Base-by-base conservation (phyloP, 2,329 filamentous ascomycete genomes). In the Nannizzia gypsea region DNA sequence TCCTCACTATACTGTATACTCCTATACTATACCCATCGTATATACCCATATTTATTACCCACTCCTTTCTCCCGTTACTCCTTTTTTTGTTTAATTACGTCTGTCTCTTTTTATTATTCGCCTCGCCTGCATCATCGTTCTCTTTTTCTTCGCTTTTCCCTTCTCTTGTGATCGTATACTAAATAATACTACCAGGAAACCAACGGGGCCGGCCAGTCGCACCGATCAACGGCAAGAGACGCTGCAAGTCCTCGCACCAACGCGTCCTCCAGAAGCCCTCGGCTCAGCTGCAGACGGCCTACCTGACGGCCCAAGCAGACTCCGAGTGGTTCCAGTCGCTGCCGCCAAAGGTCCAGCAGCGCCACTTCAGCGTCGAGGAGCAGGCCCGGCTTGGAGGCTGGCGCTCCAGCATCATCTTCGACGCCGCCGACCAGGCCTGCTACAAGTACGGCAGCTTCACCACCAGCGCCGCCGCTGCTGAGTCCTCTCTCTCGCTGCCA, bases 281-380 rank as follows among this genome's bases (percentile, higher is more conserved):
- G 2, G 38, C 48, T 15, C 60, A 52, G 22, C 62, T 57, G 59
- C 63, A 61, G 44, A 57, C 59, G 22, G 66, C 68, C 56, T 72
- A 71, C 61, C 64, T 73, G 56, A 67, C 76, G 61, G 75, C 79
- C 59, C 78, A 80, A 59, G 77, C 79, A 31, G 83, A 88, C 66
- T 81, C 81, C 59, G 78, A 82, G 63, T 89, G 87, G 77, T 90
- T 85, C 70, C 77, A 85, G 58, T 82, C 80, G 22, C 77, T 90
- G 46, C 87, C 89, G 20, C 83, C 87, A 63, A 90, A 89, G 72
- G 80, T 90, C 64, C 84, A 83, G 68, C 82, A 83, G 64, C 83
- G 82, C 64, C 82, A 87, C 63, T 86, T 90, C 70, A 85, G 85
- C 24, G 78, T 77, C 56, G 86, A 90, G 71, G 88, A 93, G 73